These are phyloP conservation scores for Verticillium nonalfalfae DNA, from an alignment of 2,329 filamentous ascomycete species.

Conservation along the genomic window DNA sequence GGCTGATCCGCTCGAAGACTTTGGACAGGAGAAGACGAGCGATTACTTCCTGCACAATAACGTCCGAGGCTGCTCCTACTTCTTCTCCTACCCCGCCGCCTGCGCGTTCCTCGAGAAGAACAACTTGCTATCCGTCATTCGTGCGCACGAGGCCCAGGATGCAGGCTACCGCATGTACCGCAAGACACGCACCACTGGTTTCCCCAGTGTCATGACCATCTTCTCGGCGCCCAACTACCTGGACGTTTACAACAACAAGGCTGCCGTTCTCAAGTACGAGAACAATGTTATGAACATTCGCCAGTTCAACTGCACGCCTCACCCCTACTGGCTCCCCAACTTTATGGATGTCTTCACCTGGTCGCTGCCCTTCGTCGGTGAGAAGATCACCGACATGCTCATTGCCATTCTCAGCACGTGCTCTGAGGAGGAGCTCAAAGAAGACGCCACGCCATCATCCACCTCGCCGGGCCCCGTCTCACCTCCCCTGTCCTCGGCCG, in stretches of 20 bases:
- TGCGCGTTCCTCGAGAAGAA: slow-evolving; percentile 99
- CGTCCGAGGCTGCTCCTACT: slow-evolving; percentile 96
- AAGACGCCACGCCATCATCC: slow-evolving; percentile 72
- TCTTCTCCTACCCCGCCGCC: slow-evolving; percentile 96
- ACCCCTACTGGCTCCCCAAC: slow-evolving; percentile 98
- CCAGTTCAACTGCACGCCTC: slow-evolving; percentile 98
- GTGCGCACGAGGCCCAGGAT: slow-evolving; percentile 97
- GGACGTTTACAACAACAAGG: slow-evolving; percentile 99
- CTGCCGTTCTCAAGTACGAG: slow-evolving; percentile 96
- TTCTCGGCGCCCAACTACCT: slow-evolving; percentile 99
- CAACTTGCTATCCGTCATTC: slow-evolving; percentile 93
- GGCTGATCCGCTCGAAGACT: slow-evolving; percentile 97
- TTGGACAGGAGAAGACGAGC: slow-evolving; percentile 96
- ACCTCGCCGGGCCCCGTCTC: slow-evolving; percentile 66
- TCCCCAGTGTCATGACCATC: slow-evolving; percentile 99
- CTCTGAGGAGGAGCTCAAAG: slow-evolving; percentile 96
- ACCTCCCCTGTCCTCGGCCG: slow-evolving; percentile 53
- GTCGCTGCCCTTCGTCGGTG: slow-evolving; percentile 96
- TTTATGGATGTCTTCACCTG: slow-evolving; percentile 99
- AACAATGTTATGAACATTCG: slow-evolving; percentile 99
- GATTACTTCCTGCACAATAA: slow-evolving; percentile 99
- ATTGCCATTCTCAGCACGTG: slow-evolving; percentile 97
- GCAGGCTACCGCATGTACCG: slow-evolving; percentile 98
- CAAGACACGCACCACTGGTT: slow-evolving; percentile 95
- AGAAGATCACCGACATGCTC: slow-evolving; percentile 99